Conservation (phyloP, 352 stramenopile genomes). For the Blastocystis hominis region DNA sequence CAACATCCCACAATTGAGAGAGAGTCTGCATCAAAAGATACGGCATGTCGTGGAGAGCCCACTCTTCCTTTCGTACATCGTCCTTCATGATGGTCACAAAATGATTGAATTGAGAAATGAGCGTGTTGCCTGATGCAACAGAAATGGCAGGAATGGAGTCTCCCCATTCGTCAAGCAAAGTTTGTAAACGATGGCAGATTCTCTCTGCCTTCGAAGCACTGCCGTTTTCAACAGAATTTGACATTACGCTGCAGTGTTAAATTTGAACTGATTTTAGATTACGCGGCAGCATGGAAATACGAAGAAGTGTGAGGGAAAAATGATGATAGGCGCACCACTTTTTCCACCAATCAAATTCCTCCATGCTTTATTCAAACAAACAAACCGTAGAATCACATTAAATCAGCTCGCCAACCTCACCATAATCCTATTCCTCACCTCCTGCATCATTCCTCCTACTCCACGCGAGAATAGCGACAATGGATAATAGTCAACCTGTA, state of each 20-base stretch:
- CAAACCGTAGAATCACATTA: not conserved
- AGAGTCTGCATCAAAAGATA: slow-evolving; percentile 49
- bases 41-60: slow-evolving; percentile 31
- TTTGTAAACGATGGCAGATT: slow-evolving; percentile 32
- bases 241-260: not conserved
- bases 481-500: slow-evolving; percentile 58
- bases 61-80: slow-evolving; percentile 10
- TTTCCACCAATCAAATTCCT: not conserved
- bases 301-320: slow-evolving; percentile 21
- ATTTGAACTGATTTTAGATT: not conserved
- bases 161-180: slow-evolving; percentile 11
- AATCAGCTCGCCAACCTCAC: slow-evolving; percentile 32
- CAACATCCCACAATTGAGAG: slow-evolving; percentile 28
- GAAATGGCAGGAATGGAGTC: slow-evolving; percentile 29
- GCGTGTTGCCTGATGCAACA: not conserved
- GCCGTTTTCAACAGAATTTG: not conserved
- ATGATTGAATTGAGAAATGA: slow-evolving; percentile 14
- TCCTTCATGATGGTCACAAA: slow-evolving; percentile 18
- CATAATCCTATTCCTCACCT: slow-evolving; percentile 28
- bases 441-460: not conserved
- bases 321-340: slow-evolving; percentile 19
- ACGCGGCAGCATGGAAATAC: not conserved
- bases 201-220: not conserved
- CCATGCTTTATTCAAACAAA: slow-evolving; percentile 11
- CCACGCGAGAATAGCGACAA: slow-evolving; percentile 5